Evolutionary conservation across 805 yeast species (phyloP).

Genomic region (Sugiyamaella qingdaonensis): DNA sequence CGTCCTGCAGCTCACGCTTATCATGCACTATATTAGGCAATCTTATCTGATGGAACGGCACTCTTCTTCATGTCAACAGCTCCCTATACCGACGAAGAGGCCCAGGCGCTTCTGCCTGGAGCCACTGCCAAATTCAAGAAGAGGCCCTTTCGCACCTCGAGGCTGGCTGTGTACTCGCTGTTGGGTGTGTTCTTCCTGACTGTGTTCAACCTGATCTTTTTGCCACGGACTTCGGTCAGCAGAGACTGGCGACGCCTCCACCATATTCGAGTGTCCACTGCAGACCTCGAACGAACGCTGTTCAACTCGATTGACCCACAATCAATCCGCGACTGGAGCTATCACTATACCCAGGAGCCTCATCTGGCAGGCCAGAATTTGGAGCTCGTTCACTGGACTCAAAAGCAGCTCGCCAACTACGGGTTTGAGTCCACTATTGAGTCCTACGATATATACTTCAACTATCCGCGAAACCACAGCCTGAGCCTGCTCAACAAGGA

Average conservation of each 20-base stretch:
- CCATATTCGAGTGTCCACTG: conserved; percentile 56
- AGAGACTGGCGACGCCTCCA: conserved; percentile 77
- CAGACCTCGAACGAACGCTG: conserved; percentile 65
- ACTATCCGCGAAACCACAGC: conserved; percentile 56
- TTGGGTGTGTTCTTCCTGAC: conserved; percentile 50
- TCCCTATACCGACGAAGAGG: background rate
- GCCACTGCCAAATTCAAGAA: conserved; percentile 4
- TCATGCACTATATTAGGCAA: background rate
- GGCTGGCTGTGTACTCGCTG: conserved; percentile 14
- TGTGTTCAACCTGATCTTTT: conserved; percentile 61
- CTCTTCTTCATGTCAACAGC: background rate
- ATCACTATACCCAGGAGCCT: conserved; percentile 47
- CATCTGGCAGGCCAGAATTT: conserved; percentile 50
- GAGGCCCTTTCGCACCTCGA: conserved; percentile 5
- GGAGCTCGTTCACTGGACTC: conserved; percentile 51
- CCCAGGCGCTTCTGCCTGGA: conserved; percentile 3
- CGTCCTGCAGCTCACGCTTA: background rate
- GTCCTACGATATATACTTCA: conserved; percentile 56
- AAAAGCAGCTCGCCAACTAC: conserved; percentile 51
- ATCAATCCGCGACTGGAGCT: conserved; percentile 47
- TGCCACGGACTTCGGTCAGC: conserved; percentile 79
- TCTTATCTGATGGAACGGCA: background rate
- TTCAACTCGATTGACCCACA: conserved; percentile 39
- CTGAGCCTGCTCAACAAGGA: conserved; percentile 40
- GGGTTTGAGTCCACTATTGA: conserved; percentile 55